Conservation (phyloP, 169 alveolate species). For the Babesia bovis region DNA sequence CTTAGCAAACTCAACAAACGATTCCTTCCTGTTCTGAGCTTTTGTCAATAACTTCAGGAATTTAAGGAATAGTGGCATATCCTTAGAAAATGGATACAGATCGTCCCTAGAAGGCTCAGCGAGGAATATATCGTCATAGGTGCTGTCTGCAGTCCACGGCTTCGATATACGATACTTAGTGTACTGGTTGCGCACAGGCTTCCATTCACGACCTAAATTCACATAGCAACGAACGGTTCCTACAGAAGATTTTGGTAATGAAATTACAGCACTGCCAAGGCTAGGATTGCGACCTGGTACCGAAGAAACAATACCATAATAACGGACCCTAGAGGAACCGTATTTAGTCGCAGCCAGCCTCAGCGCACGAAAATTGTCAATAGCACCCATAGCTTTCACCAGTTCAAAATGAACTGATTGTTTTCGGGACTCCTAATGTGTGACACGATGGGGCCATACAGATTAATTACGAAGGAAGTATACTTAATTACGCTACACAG, state of each 20-base stretch:
- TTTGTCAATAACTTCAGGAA: constrained; percentile 81
- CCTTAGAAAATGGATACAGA: constrained; percentile 79
- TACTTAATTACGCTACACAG: constrained; percentile 1
- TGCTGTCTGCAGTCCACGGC: constrained; percentile 82
- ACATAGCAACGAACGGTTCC: constrained; percentile 28
- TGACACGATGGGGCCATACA: constrained; percentile 41
- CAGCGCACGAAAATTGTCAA: constrained; percentile 8
- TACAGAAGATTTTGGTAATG: not conserved
- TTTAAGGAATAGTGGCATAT: constrained; percentile 79
- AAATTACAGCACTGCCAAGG: not conserved
- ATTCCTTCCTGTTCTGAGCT: constrained; percentile 78
- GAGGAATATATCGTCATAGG: constrained; percentile 81
- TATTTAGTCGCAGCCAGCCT: not conserved
- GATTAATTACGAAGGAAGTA: too few relatives aligned
- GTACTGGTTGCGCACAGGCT: constrained; percentile 69
- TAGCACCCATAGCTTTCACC: constrained; percentile 22
- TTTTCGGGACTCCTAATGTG: constrained; percentile 3
- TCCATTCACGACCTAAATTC: constrained; percentile 55
- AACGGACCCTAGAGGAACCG: not conserved
- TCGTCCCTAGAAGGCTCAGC: constrained; percentile 82
- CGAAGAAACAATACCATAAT: not conserved
- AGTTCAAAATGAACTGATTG: not conserved
- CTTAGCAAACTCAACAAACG: constrained; percentile 79
- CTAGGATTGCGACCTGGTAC: not conserved
- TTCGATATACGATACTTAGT: constrained; percentile 84